A percentile compares a stretch with the other conserved stretches of the same genome.
Evolutionary conservation across 2,329 filamentous ascomycete genomes (phyloP).

Genomic region (Alternaria brassicicola): DNA sequence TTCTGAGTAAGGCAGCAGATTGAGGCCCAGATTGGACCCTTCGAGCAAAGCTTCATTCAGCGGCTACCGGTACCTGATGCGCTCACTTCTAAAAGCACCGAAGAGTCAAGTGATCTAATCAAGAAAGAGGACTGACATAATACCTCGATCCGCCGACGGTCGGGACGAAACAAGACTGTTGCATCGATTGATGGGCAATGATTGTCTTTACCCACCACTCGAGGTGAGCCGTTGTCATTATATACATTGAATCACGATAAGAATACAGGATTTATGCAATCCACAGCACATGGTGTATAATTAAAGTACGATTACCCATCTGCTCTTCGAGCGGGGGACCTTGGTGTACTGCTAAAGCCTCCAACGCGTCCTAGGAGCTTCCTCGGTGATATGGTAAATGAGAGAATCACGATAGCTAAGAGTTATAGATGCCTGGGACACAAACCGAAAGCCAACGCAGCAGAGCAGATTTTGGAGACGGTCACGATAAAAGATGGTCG

Average conservation of each 20-base stretch:
- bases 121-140: background rate
- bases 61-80: background rate
- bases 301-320: conserved; percentile 9
- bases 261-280: conserved; percentile 2
- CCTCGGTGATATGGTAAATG: background rate
- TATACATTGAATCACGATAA: background rate
- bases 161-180: background rate
- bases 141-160: background rate
- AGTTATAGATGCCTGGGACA: background rate
- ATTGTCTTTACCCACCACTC: background rate
- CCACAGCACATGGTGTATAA: conserved; percentile 1
- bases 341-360: conserved; percentile 1
- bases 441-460: background rate
- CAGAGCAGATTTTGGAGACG: background rate
- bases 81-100: background rate
- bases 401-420: background rate
- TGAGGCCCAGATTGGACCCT: background rate
- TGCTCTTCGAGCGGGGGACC: background rate
- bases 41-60: background rate
- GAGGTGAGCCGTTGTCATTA: background rate
- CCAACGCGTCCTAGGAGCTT: background rate
- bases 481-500: background rate
- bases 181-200: no score
- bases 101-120: background rate
- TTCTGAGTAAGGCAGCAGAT: background rate